A percentile compares a stretch with the other conserved stretches of the same genome.
These are phyloP conservation scores for Purpureocillium takamizusanense DNA, from an alignment of 2,329 filamentous ascomycete species.

Conservation along the genomic window DNA sequence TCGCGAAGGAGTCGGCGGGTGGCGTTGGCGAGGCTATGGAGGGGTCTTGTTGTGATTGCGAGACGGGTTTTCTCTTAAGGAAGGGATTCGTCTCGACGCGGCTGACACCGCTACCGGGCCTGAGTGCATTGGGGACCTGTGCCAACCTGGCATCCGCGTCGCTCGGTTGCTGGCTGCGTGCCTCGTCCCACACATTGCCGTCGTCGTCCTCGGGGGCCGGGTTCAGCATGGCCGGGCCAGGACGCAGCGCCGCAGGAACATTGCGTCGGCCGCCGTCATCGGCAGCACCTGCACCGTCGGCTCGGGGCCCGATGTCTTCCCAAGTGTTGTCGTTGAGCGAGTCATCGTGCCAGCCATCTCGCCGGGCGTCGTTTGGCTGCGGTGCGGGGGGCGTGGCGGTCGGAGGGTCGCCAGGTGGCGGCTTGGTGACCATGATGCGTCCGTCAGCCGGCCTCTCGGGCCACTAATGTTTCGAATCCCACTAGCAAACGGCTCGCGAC, in stretches of 20 bases:
- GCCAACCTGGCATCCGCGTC: constrained; percentile 1
- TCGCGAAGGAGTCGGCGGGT: constrained; percentile 29
- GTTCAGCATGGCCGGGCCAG: constrained; percentile 15
- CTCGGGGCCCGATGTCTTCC: too few species aligned
- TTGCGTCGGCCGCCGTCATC: constrained; percentile 6
- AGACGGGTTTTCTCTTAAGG: constrained; percentile 32
- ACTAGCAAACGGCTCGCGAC: neutral
- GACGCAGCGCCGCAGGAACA: constrained; percentile 22
- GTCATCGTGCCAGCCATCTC: constrained; percentile 15
- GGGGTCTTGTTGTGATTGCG: constrained; percentile 1
- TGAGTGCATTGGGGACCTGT: constrained; percentile 21
- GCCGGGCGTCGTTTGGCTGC: neutral
- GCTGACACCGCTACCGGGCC: constrained; percentile 17
- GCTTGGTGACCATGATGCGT: constrained; percentile 5
- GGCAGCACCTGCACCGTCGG: too few species aligned
- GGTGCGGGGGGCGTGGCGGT: neutral
- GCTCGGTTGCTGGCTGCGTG: constrained; percentile 9
- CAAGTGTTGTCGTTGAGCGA: constrained; percentile 10
- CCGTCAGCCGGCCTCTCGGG: neutral
- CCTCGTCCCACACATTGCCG: constrained; percentile 21
- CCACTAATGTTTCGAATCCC: too few species aligned
- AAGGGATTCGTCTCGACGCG: constrained; percentile 44
- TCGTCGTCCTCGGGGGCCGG: constrained; percentile 7
- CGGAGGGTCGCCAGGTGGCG: neutral
- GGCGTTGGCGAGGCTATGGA: constrained; percentile 12